Base-by-base conservation (phyloP, 768 basidiomycete genomes). In the Pleurotus sapidus region DNA sequence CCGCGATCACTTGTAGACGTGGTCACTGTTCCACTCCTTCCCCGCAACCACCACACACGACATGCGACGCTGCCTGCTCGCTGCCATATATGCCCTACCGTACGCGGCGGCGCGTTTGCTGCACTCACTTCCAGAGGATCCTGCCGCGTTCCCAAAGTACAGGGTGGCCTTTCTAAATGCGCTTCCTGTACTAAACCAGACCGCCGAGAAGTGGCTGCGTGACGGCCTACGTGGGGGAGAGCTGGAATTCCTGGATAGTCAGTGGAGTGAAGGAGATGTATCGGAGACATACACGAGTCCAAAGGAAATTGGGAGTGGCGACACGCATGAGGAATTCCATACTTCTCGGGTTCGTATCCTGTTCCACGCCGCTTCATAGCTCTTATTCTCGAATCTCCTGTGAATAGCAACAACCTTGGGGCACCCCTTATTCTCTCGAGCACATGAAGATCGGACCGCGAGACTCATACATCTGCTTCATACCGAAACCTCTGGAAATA, bases 61-160 rank as follows among this genome's bases (percentile, higher is more conserved):
- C 30, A 54, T 54, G 51, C 51, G 37, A 12, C 38, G 37, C 37
- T 40, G 23, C 12, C 37, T 54, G 17, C 15, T 42, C 12, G 38
- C 18, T 9, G 20, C 23, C 3, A 24, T 54, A 54, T 64, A 65
- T 61, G 58, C 61, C 63, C 46, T 68, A 56, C 57, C 58, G 58
- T 56, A 67, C 55, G 64, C 70, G 50, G 66, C 71, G 42, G 71
- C 80, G 40, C 76, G 78, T 51, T 61, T 84, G n/a, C 68, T 86
- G 25, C 86, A 91, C 66, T 84, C 87, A 7, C 78, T 91, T 46
- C 91, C 92, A 25, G 88, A 93, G 64, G 92, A 94, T 64, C 76
- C 84, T 14, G 82, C 84, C 69, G 87, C 92, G 0, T 92, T 87
- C 67, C 93, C 92, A 61, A 94, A 94, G 68, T 89, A 84, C 67